These are phyloP conservation scores for Cercospora sesami DNA, from an alignment of 2,329 filamentous ascomycete species.

Conservation along the genomic window DNA sequence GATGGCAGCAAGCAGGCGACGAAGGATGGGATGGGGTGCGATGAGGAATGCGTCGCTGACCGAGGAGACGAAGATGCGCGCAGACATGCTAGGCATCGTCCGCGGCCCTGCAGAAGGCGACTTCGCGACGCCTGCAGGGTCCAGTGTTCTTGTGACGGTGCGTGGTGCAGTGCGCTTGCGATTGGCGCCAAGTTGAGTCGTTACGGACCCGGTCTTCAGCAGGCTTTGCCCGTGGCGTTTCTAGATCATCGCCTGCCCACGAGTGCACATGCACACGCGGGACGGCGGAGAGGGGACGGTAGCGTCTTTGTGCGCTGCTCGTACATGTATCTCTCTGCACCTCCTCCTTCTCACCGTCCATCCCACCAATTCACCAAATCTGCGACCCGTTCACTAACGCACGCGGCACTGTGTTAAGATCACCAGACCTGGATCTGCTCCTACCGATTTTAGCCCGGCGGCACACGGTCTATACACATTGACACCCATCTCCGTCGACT, in stretches of 20 bases:
- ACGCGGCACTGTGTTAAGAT: not conserved
- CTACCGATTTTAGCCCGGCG: not conserved
- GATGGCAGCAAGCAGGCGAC: not conserved
- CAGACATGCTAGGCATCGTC: not conserved
- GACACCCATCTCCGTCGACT: not conserved
- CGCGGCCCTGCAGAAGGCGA: not conserved
- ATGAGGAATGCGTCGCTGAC: not conserved
- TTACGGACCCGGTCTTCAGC: not conserved
- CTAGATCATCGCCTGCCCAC: conserved; percentile 1
- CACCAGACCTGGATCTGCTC: not conserved
- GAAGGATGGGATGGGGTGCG: not conserved
- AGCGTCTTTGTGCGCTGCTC: not conserved
- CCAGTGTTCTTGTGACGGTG: conserved; percentile 1
- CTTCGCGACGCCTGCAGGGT: not conserved
- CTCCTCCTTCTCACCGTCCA: not conserved
- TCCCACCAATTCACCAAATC: not conserved
- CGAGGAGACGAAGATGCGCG: not conserved
- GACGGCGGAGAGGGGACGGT: not conserved
- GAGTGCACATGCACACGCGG: not conserved
- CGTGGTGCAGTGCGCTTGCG: not conserved
- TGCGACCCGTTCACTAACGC: conserved; percentile 1
- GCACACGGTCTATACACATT: not conserved
- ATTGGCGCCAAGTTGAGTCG: conserved; percentile 2
- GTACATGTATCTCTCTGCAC: not conserved
- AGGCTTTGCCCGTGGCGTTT: conserved; percentile 3